phyloP scores from a whole-genome alignment of 2,329 filamentous ascomycete species.

The Teratosphaeria epicoccoides region DNA sequence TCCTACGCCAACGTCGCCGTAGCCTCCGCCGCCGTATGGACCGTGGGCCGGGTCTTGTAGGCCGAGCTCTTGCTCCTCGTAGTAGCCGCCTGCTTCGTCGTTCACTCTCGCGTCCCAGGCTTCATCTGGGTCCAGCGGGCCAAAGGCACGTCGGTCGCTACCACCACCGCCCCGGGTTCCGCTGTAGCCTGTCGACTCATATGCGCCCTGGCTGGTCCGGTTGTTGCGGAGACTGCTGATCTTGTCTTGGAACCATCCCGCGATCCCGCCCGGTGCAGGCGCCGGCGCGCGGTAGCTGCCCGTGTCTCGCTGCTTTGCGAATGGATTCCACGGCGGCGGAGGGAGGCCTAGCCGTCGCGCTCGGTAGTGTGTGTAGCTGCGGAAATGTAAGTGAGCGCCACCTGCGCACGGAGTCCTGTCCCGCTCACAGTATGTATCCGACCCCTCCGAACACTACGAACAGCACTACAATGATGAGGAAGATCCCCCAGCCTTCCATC shows the following conservation, averaged over 20 bases:
- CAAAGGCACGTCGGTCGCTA: slow-evolving; percentile 45
- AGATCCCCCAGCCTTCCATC: slow-evolving; percentile 42
- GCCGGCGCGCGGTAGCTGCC: slow-evolving; percentile 37
- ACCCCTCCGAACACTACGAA: slow-evolving; percentile 46
- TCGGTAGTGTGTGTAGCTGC: slow-evolving; percentile 55
- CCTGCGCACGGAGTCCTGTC: background rate
- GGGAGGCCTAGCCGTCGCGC: slow-evolving; percentile 66
- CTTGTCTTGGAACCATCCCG: slow-evolving; percentile 63
- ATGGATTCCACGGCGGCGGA: slow-evolving; percentile 60
- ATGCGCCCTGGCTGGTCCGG: slow-evolving; percentile 47
- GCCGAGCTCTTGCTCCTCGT: slow-evolving; percentile 68
- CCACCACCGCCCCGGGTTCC: slow-evolving; percentile 12
- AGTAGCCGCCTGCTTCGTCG: slow-evolving; percentile 57
- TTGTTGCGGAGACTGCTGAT: slow-evolving; percentile 54
- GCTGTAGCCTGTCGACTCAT: slow-evolving; percentile 26
- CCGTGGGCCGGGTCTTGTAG: slow-evolving; percentile 35
- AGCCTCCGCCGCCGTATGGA: slow-evolving; percentile 30
- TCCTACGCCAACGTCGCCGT: slow-evolving; percentile 26
- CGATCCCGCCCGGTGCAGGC: slow-evolving; percentile 51
- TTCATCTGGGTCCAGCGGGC: slow-evolving; percentile 67
- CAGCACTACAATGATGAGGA: slow-evolving; percentile 63
- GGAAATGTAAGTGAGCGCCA: slow-evolving; percentile 1
- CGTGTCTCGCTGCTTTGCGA: slow-evolving; percentile 33
- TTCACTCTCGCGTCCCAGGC: slow-evolving; percentile 77
- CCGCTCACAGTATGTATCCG: slow-evolving; percentile 50